These are phyloP conservation scores for Tricholoma matsutake DNA, from an alignment of 768 basidiomycete species.

Conservation along the genomic window DNA sequence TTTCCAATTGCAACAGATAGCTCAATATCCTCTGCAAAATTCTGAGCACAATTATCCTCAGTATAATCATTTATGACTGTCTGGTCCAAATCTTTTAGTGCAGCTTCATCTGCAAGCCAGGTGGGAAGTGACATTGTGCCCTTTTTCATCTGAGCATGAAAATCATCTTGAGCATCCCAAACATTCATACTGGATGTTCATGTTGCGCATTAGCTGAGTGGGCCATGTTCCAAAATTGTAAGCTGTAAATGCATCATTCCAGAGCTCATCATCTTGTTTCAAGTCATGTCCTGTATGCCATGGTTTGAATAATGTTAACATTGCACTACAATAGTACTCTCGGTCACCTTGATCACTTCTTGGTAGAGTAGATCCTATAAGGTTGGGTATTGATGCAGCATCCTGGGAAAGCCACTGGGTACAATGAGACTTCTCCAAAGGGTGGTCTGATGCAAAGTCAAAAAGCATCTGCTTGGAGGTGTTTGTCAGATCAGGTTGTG, in stretches of 20 bases:
- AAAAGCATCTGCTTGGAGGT: background rate
- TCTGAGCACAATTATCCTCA: background rate
- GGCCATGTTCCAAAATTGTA: background rate
- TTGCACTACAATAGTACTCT: background rate
- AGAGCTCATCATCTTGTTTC: background rate
- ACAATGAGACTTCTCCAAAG: background rate
- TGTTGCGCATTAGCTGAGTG: background rate
- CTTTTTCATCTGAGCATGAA: no score
- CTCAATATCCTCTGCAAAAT: no score
- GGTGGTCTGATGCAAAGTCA: background rate
- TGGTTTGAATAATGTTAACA: background rate
- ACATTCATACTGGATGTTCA: background rate
- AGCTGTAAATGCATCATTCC: background rate
- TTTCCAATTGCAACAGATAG: no score
- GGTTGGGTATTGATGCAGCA: background rate
- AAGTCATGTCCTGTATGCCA: background rate
- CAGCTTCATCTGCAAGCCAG: no score
- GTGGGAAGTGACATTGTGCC: no score
- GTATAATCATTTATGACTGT: no score
- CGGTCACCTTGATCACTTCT: no score
- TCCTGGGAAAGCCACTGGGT: background rate
- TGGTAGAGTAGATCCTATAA: background rate
- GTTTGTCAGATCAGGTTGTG: background rate
- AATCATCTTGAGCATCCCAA: no score
- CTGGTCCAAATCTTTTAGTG: no score